These are phyloP conservation scores for Mallotus repandus DNA, from an alignment of 441 rosid genomes.

Conservation along the genomic window DNA sequence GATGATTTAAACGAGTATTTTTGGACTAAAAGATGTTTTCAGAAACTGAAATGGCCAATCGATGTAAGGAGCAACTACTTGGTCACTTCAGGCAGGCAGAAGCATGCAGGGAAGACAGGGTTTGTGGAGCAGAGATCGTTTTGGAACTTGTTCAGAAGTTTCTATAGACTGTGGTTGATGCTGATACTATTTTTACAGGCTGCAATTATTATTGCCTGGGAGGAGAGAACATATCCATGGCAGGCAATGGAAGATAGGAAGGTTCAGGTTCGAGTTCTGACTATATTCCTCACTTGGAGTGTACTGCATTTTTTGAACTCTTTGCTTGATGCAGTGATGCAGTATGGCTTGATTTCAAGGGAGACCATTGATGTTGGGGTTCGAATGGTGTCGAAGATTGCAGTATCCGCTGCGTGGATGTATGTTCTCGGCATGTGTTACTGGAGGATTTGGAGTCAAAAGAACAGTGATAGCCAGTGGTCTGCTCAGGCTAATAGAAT, in stretches of 20 bases:
- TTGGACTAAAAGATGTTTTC: constrained; percentile 76
- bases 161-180: constrained; percentile 89
- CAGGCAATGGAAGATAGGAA: constrained; percentile 46
- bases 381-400: constrained; percentile 65
- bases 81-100: constrained; percentile 36
- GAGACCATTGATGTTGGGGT: constrained; percentile 58
- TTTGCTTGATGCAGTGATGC: constrained; percentile 64
- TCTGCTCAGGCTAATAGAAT: constrained; percentile 35
- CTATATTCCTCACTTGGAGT: constrained; percentile 82
- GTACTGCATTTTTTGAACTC: constrained; percentile 76
- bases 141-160: constrained; percentile 72
- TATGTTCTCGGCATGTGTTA: constrained; percentile 59
- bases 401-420: constrained; percentile 67
- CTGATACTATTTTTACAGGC: constrained; percentile 71
- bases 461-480: constrained; percentile 51
- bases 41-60: constrained; percentile 81
- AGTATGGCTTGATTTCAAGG: constrained; percentile 58
- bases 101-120: constrained; percentile 81
- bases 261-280: constrained; percentile 65
- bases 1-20: constrained; percentile 91
- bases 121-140: constrained; percentile 92
- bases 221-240: constrained; percentile 53
- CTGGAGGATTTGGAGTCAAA: constrained; percentile 64
- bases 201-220: constrained; percentile 82
- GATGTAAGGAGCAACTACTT: constrained; percentile 71